A percentile compares a stretch with the other conserved stretches of the same genome.
These are phyloP conservation scores for Circinella minor DNA, from an alignment of 371 early-diverging fungal genomes.

Conservation along the genomic window DNA sequence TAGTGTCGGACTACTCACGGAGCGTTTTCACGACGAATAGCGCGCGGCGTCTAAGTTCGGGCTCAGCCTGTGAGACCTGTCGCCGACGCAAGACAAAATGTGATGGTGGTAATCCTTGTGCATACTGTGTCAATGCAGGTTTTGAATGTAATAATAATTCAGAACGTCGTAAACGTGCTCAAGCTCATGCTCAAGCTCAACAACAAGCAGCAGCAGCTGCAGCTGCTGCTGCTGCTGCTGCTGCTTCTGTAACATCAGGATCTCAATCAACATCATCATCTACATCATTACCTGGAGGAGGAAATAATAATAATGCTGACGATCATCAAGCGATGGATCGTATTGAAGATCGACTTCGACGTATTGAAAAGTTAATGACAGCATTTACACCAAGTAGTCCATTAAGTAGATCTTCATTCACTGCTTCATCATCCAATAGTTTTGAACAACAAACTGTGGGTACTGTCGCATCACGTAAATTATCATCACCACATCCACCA, in stretches of 20 bases:
- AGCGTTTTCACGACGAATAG: conserved; percentile 35
- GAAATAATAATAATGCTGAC: conserved; percentile 1
- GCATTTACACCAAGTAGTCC: conserved; percentile 45
- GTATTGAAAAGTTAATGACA: conserved; percentile 55
- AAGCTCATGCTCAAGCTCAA: background rate
- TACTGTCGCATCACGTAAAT: conserved; percentile 6
- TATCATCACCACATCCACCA: conserved; percentile 12
- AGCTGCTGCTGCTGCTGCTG: background rate
- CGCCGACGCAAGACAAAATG: conserved; percentile 58
- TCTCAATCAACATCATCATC: background rate
- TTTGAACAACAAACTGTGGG: background rate
- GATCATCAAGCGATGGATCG: conserved; percentile 46
- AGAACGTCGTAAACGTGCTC: conserved; percentile 38
- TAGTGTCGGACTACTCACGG: conserved; percentile 34
- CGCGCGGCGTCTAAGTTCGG: conserved; percentile 51
- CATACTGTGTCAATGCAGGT: conserved; percentile 46
- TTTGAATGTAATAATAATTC: conserved; percentile 54
- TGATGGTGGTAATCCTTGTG: conserved; percentile 54
- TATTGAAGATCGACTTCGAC: conserved; percentile 50
- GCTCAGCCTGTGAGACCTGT: conserved; percentile 58
- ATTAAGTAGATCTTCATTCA: conserved; percentile 2
- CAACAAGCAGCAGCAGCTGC: background rate
- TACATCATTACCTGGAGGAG: too few species aligned
- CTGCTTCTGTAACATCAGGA: conserved; percentile 1
- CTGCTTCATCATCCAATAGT: background rate